Evolutionary conservation across 768 basidiomycete species (phyloP).

Genomic region (Mycena leptocephala): DNA sequence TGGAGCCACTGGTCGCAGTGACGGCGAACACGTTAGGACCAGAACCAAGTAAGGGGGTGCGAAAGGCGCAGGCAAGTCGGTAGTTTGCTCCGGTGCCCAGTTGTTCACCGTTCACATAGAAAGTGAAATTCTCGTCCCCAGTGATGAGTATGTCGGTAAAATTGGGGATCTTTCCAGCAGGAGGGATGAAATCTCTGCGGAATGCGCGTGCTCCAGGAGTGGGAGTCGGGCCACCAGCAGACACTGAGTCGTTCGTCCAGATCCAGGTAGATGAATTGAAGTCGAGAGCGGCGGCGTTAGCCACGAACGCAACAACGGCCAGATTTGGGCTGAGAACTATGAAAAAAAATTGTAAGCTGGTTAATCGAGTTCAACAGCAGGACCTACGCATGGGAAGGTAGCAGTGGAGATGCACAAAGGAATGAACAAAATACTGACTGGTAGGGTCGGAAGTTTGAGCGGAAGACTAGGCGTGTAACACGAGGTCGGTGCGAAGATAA

Average conservation of each 20-base stretch:
- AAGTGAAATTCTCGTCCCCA: conserved; percentile 35
- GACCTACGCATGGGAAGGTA: neutral
- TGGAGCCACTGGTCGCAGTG: conserved; percentile 34
- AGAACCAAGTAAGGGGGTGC: conserved; percentile 39
- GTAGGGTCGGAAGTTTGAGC: neutral
- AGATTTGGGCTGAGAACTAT: neutral
- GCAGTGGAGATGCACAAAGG: neutral
- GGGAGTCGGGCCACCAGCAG: neutral
- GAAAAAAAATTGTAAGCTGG: neutral
- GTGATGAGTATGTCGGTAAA: neutral
- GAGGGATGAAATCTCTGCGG: neutral
- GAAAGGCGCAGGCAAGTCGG: conserved; percentile 42
- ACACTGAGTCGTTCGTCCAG: neutral
- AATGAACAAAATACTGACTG: neutral
- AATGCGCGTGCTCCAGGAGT: neutral
- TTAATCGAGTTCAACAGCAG: neutral
- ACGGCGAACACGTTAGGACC: conserved; percentile 52
- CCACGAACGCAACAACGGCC: neutral
- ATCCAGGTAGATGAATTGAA: neutral
- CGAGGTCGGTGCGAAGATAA: neutral
- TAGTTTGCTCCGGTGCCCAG: conserved; percentile 41
- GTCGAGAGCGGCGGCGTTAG: neutral
- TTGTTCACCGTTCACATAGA: conserved; percentile 48
- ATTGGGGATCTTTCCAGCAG: neutral
- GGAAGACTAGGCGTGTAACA: neutral